Base-by-base conservation (phyloP, 2,329 filamentous ascomycete species). In the Metarhizium sp. region DNA sequence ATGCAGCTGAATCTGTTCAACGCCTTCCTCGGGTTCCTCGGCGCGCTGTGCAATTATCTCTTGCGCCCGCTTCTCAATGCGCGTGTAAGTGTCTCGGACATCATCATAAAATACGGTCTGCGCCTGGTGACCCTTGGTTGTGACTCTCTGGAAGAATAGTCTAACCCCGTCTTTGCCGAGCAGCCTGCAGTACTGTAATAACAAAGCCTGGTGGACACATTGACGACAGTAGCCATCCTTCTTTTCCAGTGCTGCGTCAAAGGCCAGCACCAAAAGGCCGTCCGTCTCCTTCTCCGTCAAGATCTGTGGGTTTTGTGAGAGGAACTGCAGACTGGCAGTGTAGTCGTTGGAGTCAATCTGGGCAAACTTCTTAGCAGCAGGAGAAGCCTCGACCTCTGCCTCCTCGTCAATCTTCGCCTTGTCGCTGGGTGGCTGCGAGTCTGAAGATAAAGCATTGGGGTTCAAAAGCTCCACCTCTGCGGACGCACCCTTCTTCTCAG, bases 1-100 rank as follows among this genome's bases (percentile, higher is more conserved):
- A 68, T 99, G 94, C 50, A 99, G 80, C 72, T 99, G 95, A 62
- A 99, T 99, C 71, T 96, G 92, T 75, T 99, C 94, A 10, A 95
- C 87, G 88, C 36, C 54, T 7, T 53, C 49, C 8, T 53, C 56
- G 3, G 68, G 74, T 54, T 80, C 77, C 59, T 74, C 75, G 16
- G 76, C 77, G 58, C 77, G 70, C 71, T 83, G 74, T 18, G 73
- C 71, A 54, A 78, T 71, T 60, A 96, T 86, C 70, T 95, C 89
- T 6, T 80, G 78, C 1, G 88, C 85, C 50, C 94, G 84, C 30
- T 78, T 85, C 64, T 84, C 85, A 70, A 99, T 97, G 54, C 86
- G 84, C 64, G 78, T 78, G 71, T 95, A 96, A 3, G 92, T 97
- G 43, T 86, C 85, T 65, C 90, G 87, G 48, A 99, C 92, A 68